Evolutionary conservation across 768 basidiomycete species (phyloP), one percentile per base, ranked within the genome.

Genomic region (Lactarius hatsudake): DNA sequence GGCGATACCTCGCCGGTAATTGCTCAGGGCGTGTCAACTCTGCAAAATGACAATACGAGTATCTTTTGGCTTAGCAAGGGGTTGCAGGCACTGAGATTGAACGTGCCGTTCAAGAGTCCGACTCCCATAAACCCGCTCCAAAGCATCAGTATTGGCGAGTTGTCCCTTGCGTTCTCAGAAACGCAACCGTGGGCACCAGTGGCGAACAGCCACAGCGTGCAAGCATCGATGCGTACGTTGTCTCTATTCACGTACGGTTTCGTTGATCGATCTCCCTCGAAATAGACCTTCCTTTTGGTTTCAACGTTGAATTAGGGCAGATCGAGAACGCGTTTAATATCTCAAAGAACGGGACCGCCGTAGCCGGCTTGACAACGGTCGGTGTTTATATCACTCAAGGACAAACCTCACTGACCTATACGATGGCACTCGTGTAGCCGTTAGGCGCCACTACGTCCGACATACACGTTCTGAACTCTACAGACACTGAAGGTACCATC

Each of bases 211-310:
- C 80, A 83, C 66, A 80, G 83, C n/a, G 83, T 91, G 20, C 78
- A 82, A 30, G 89, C 89, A 12, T 75, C 75, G 28, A 79, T 91
- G 68, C 74, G 87, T 87, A 75, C 64, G 81, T 74, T 36, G 10
- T 63, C 2, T 36, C 34, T 23, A n/a, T 38, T 10, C 57, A 3
- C n/a, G 32, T 1, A 12, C n/a, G 2, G 10, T 18, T 26, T 56
- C 34, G 23, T 28, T 8, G 36, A 23, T 34, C 65, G n/a, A 53
- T 54, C 40, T 66, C 36, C 40, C 32, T 45, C n/a, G 13, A 32
- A 9, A n/a, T 66, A 88, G 88, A 82, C 69, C 76, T 91, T 43
- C 90, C 90, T 38, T 91, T 91, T 67, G 90, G 90, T 12, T 91
- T 91, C 74, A 77, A 76, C 32, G 9, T 90, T 20, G 76, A 78